Evolutionary conservation across 2,329 filamentous ascomycete species (phyloP).

Genomic region (Trichophyton benhamiae): DNA sequence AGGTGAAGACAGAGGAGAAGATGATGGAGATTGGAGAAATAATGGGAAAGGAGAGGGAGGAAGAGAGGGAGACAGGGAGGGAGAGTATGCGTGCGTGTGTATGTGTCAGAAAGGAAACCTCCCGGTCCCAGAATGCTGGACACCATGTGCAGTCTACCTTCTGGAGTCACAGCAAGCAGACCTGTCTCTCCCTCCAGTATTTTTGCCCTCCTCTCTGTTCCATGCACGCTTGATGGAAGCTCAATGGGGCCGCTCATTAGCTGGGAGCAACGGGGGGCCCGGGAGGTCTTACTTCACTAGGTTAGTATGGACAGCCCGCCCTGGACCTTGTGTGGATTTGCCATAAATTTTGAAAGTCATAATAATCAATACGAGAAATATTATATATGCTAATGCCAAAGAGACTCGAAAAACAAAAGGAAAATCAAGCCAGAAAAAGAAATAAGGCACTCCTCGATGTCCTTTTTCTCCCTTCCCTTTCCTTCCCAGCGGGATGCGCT

Average conservation of each 20-base stretch:
- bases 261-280: slow-evolving; percentile 1
- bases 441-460: too few relatives aligned
- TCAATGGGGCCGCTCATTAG: slow-evolving; percentile 2
- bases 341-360: slow-evolving; percentile 1
- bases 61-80: not conserved
- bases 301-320: slow-evolving; percentile 2
- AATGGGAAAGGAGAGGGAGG: not conserved
- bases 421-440: not conserved
- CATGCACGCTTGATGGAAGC: not conserved
- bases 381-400: slow-evolving; percentile 1
- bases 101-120: not conserved
- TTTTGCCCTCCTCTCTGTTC: not conserved
- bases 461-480: not conserved
- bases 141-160: not conserved
- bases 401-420: not conserved
- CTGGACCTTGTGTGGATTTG: slow-evolving; percentile 3
- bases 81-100: not conserved
- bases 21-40: too few relatives aligned
- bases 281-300: slow-evolving; percentile 3
- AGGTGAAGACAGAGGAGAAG: not conserved
- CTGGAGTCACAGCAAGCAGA: not conserved
- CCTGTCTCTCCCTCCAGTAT: not conserved
- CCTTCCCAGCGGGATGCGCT: not conserved
- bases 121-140: not conserved
- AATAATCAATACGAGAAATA: slow-evolving; percentile 3